These are phyloP conservation scores for Penicillium robsamsonii DNA, from an alignment of 495 filamentous ascomycete species.

Conservation along the genomic window DNA sequence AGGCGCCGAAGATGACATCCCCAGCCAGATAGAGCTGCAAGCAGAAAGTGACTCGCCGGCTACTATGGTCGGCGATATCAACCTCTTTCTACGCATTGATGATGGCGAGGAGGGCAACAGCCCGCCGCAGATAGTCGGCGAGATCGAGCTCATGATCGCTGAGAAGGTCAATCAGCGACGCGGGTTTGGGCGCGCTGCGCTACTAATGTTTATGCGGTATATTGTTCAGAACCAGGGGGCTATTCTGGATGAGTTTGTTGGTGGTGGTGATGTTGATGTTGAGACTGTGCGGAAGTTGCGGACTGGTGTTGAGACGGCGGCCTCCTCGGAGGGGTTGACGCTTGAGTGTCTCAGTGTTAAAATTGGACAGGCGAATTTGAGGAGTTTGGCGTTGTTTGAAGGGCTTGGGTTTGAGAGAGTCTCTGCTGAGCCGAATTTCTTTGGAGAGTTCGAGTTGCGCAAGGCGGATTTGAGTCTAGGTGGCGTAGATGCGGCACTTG, in stretches of 20 bases:
- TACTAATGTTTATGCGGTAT: slow-evolving; percentile 68
- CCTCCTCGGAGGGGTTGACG: slow-evolving; percentile 12
- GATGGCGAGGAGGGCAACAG: slow-evolving; percentile 43
- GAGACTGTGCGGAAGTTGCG: slow-evolving; percentile 18
- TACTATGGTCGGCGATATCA: slow-evolving; percentile 81
- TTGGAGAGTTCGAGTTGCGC: slow-evolving; percentile 63
- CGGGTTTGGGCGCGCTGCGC: slow-evolving; percentile 64
- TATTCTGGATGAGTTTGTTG: slow-evolving; percentile 61
- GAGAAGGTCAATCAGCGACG: slow-evolving; percentile 51
- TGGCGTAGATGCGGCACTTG: slow-evolving; percentile 24
- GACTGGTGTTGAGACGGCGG: slow-evolving; percentile 16
- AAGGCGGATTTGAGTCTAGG: slow-evolving; percentile 32
- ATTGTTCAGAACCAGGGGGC: slow-evolving; percentile 45
- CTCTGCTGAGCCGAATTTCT: slow-evolving; percentile 56
- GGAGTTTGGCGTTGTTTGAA: slow-evolving; percentile 61
- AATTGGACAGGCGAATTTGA: slow-evolving; percentile 54
- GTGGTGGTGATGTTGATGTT: slow-evolving; percentile 16
- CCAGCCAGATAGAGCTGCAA: slow-evolving; percentile 21
- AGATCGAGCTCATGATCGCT: slow-evolving; percentile 90
- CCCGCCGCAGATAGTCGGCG: slow-evolving; percentile 55
- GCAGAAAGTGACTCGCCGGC: slow-evolving; percentile 49
- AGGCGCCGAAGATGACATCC: neutral
- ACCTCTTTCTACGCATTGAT: slow-evolving; percentile 69
- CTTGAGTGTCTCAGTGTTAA: slow-evolving; percentile 55
- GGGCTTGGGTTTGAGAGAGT: slow-evolving; percentile 52